Percentiles rank a stretch among this genome's conserved stretches.
phyloP scores from a whole-genome alignment of 257 asterid genomes.

The Pogostemon cablin region DNA sequence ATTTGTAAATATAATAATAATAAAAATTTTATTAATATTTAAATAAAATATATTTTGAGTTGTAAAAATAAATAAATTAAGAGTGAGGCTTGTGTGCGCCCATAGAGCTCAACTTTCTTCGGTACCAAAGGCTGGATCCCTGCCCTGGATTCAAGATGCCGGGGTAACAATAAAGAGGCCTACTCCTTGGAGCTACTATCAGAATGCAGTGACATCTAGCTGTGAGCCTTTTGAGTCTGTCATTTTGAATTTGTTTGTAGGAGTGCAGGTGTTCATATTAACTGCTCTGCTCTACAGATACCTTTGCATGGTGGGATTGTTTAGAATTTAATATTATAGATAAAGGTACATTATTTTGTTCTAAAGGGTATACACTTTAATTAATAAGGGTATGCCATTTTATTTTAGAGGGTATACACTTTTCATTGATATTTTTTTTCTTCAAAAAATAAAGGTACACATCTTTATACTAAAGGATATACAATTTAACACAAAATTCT shows the following conservation, averaged over 20 bases:
- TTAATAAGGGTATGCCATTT: too few species aligned
- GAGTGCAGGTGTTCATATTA: constrained; percentile 13
- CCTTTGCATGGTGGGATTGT: constrained; percentile 92
- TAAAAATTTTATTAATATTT: too few species aligned
- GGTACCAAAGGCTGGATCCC: constrained; percentile 59
- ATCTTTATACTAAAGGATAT: too few species aligned
- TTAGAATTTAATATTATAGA: constrained; percentile 21
- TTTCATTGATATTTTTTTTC: too few species aligned
- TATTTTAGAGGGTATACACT: too few species aligned
- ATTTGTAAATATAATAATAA: too few species aligned
- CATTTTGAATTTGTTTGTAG: constrained; percentile 19
- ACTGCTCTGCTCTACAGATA: constrained; percentile 44
- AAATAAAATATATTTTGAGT: too few species aligned
- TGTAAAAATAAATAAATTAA: too few species aligned
- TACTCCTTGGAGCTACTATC: constrained; percentile 87
- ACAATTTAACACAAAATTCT: too few species aligned
- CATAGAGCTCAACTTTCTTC: constrained; percentile 74
- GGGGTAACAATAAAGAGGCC: constrained; percentile 65
- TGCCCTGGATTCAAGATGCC: constrained; percentile 56
- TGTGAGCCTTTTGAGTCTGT: constrained; percentile 46
- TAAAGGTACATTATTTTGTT: constrained; percentile 42
- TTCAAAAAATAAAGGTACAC: too few species aligned
- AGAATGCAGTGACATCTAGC: constrained; percentile 86
- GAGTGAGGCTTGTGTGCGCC: too few species aligned
- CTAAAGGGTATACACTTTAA: too few species aligned